Evolutionary conservation across 768 basidiomycete genomes (phyloP), one percentile per base, ranked within the genome.

Genomic region (Lentinula sp.): DNA sequence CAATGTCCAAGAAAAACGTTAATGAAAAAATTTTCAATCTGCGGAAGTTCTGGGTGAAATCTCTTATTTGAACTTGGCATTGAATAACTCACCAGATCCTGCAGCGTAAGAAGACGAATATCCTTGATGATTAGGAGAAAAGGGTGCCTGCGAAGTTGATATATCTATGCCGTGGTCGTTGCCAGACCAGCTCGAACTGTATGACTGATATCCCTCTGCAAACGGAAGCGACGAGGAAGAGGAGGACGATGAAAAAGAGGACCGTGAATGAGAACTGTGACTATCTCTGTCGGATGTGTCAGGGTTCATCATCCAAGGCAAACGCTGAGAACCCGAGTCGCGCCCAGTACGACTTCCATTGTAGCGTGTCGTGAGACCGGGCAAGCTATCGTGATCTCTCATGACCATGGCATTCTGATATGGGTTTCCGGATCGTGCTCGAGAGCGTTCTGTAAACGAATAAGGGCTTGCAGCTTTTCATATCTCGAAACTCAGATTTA

Each of bases 141-240:
- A 59, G 6, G 57, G 20, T 23, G 57, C 20, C 32, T 56, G 55
- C 20, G 55, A 43, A 45, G 53, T 20, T 23, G 55, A 23, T 32
- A 56, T 56, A 48, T 49, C 57, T 32, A 50, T 28, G 28, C 37
- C 37, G 20, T 50, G 32, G 9, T 59, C 46, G 15, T 36, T 36
- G 8, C 33, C 46, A n/a, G 57, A 70, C 77, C 79, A 81, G n/a
- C 71, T 63, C 20, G 76, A 74, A 2, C 72, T 74, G 50, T 78
- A 80, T 2, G 73, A 73, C n/a, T 69, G 69, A 62, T 79, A 81
- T n/a, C 72, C 71, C 32, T 77, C 55, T 28, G 12, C 28, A 33
- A 56, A 56, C 12, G 55, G 55, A 49, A 39, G 28, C 12, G 57
- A 36, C 16, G 57, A 48, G 15, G 57, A 48, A 16, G 76, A 66